Conservation (phyloP, 2,329 filamentous ascomycete species). For the Phaeosphaeria sp. region DNA sequence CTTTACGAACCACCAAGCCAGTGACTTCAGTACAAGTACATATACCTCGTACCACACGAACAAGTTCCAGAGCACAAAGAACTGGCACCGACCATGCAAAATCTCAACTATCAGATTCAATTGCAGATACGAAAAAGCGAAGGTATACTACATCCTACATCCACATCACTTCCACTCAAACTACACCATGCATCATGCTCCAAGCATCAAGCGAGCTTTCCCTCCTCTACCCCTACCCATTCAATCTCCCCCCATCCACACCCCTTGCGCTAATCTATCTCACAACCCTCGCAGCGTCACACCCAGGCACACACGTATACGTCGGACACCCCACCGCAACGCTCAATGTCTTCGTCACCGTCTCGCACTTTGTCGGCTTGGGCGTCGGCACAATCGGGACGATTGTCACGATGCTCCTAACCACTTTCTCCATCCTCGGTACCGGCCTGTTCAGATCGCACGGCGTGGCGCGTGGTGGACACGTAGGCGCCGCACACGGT, state of each 20-base stretch:
- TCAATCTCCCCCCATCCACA: background rate
- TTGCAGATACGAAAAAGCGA: background rate
- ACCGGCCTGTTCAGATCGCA: conserved; percentile 19
- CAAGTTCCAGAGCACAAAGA: background rate
- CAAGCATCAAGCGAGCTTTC: background rate
- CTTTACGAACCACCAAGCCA: no score
- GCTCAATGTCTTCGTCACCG: conserved; percentile 12
- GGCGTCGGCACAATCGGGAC: conserved; percentile 7
- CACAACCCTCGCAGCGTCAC: conserved; percentile 16
- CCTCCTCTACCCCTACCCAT: background rate
- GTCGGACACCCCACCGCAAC: conserved; percentile 25
- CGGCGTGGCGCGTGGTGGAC: conserved; percentile 13
- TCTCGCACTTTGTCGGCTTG: conserved; percentile 2
- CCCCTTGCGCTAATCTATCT: background rate
- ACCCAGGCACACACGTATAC: conserved; percentile 31
- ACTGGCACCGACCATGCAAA: no score
- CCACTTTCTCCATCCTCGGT: conserved; percentile 10
- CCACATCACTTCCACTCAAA: background rate
- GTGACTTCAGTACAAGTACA: background rate
- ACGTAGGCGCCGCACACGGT: conserved; percentile 24
- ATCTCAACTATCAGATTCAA: background rate
- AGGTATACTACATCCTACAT: background rate
- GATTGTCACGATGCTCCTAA: conserved; percentile 21
- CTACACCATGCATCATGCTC: background rate
- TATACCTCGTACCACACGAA: background rate